These are phyloP conservation scores for Moniliella sp. DNA, from an alignment of 1,284 basidiomycete genomes.

Conservation along the genomic window DNA sequence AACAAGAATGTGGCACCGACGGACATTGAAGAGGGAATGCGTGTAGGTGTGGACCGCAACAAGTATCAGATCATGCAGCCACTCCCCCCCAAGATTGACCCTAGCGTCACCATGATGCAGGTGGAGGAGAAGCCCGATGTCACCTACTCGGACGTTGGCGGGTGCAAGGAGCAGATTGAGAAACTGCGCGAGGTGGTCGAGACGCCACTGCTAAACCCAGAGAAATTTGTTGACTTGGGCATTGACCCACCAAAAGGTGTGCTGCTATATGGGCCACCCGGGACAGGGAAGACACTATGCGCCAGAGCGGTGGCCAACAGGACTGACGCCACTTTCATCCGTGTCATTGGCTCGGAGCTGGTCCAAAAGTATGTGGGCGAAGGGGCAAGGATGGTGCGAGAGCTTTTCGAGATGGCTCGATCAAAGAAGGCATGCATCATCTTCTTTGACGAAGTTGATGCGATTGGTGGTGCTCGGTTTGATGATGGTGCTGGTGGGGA, in stretches of 20 bases:
- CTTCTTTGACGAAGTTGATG: slow-evolving; percentile 96
- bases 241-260: slow-evolving; percentile 98
- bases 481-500: slow-evolving; percentile 97
- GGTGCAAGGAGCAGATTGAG: slow-evolving; percentile 98
- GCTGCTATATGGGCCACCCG: slow-evolving; percentile 77
- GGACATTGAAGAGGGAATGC: slow-evolving; percentile 98
- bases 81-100: slow-evolving; percentile 97
- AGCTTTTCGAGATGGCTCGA: slow-evolving; percentile 95
- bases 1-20: slow-evolving; percentile 89
- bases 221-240: slow-evolving; percentile 88
- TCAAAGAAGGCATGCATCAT: slow-evolving; percentile 98
- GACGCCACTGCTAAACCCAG: slow-evolving; percentile 65
- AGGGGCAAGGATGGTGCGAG: slow-evolving; percentile 92
- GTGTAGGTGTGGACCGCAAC: slow-evolving; percentile 83
- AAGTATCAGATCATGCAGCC: slow-evolving; percentile 99
- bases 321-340: slow-evolving; percentile 95
- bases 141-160: slow-evolving; percentile 90
- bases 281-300: slow-evolving; percentile 94
- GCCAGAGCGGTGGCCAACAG: slow-evolving; percentile 94
- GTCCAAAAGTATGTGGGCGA: slow-evolving; percentile 99
- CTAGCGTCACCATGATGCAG: slow-evolving; percentile 99
- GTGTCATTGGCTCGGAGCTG: slow-evolving; percentile 91
- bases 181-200: slow-evolving; percentile 96
- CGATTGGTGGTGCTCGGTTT: slow-evolving; percentile 92
- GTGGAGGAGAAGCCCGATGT: slow-evolving; percentile 98